Evolutionary conservation across 371 early-diverging fungal species (phyloP), one percentile per base, ranked within the genome.

Genomic region (Mucor indicus): DNA sequence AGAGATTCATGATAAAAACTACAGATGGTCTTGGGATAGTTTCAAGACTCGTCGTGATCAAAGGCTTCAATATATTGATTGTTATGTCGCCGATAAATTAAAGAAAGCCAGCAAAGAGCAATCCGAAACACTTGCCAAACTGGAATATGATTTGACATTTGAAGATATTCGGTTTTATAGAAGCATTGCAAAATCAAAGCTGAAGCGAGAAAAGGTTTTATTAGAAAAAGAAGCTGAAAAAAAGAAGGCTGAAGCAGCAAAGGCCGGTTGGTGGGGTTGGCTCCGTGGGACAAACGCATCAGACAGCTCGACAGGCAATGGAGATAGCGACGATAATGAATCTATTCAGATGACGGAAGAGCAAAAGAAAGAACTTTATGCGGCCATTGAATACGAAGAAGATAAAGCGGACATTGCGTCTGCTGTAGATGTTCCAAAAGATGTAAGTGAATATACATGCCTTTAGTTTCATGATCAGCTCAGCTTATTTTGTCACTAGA

Each of bases 381-480:
- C 92, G 10, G 84, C 87, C 0, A 90, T 93, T 53, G 93, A 91
- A 33, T 91, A 84, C 53, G 83, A 92, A 52, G 87, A 87, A 42
- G 75, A 79, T 1, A 70, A 79, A 22, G 68, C 81, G 0, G 67
- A 61, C 1, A 60, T 72, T 20, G 64, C 57, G 3, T 42, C 55
- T 3, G 77, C 79, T 21, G 69, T 86, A 0, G 92, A 89, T 42
- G 61, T 91, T 31, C 92, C 92, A 4, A 77, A 81, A 51, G 92
- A 95, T 63, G 87, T 86, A 60, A 33, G n/a, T 33, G n/a, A 11
- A 33, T 15, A 13, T n/a, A 15, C n/a, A 33, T 33, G 6, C 12
- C 12, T 8, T 29, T 29, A 8, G 30, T 29, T 12, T 29, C 12
- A 8, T 12, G 8, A 12, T 29, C 12, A 29, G 12, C 30, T 8